phyloP scores from a whole-genome alignment of 1,284 basidiomycete genomes.

The Abortiporus biennis region DNA sequence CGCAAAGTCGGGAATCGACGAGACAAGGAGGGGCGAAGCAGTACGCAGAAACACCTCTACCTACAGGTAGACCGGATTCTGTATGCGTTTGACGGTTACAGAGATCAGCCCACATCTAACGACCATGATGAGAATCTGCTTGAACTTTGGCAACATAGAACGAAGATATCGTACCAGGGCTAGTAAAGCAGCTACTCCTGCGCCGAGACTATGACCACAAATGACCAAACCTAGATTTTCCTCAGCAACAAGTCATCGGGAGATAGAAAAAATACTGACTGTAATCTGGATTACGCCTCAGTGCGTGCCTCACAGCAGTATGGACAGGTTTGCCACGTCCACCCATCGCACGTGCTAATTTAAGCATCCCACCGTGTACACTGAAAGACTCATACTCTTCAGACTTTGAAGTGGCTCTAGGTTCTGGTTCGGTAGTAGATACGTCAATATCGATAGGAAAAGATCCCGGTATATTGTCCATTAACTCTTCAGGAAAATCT shows the following conservation, averaged over 20 bases:
- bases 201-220: constrained; percentile 86
- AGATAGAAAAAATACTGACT: constrained; percentile 34
- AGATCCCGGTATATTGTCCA: constrained; percentile 24
- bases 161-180: constrained; percentile 47
- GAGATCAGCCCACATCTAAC: constrained; percentile 80
- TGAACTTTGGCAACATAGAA: neutral
- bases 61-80: constrained; percentile 64
- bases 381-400: constrained; percentile 34
- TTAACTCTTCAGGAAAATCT: constrained; percentile 17
- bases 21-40: constrained; percentile 76
- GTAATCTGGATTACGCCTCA: constrained; percentile 63
- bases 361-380: constrained; percentile 76
- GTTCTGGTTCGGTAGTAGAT: no score
- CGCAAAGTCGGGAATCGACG: constrained; percentile 12
- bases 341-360: constrained; percentile 77
- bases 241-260: neutral
- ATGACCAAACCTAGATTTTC: constrained; percentile 53
- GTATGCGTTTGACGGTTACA: constrained; percentile 66
- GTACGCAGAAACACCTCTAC: constrained; percentile 66
- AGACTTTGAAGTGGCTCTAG: no score
- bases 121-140: neutral
- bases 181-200: constrained; percentile 76
- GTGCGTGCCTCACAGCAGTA: constrained; percentile 63
- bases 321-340: constrained; percentile 72
- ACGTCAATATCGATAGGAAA: constrained; percentile 21